Base-by-base conservation (phyloP, 1,139 yeast species). In the Starmera stellimalicola region DNA sequence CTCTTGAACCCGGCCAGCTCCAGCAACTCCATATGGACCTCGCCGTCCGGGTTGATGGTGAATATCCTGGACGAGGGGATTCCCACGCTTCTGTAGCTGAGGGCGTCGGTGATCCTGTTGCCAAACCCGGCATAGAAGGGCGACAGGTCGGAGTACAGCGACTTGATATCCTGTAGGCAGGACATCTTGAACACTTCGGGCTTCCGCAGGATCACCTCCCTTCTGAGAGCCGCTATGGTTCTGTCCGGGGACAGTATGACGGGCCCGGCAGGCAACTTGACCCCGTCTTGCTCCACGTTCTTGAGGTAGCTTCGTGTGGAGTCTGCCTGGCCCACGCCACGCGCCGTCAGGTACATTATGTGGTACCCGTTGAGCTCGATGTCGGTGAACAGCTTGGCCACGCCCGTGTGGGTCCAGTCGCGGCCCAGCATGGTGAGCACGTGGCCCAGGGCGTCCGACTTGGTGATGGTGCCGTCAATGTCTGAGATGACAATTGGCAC, bases 101-200 rank as follows among this genome's bases (percentile, higher is more conserved):
- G 70, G 6, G 98, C 98, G 61, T 93, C 99, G 1, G 99, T 93
- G 39, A 93, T 91, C 46, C 95, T 68, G 54, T 93, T 93, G 16
- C 99, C 99, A 55, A 93, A 93, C 0, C 98, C 99, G 6, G 98
- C 98, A 57, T 84, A 88, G 50, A 93, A 93, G 4, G 97, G 96
- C 26, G 51, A 48, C 5, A 48, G 50, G 27, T 52, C 55, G 11
- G 11, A n/a, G 37, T 78, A 74, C 22, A 93, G 63, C 37, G 78
- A 70, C 48, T 76, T 74, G 39, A 93, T 79, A 60, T 93, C 99
- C 34, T 80, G 76, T 41, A 93, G 64, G 58, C 98, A 91, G 1
- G 98, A 94, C 93, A 93, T 93, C 51, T 93, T 93, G 65, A 93
- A 93, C 22, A 93, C 94, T 55, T 93, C 98, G 0, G 99, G 98